A percentile compares a stretch with the other conserved stretches of the same genome.
phyloP scores from a whole-genome alignment of 2,329 filamentous ascomycete genomes.

The Scedosporium boydii region DNA sequence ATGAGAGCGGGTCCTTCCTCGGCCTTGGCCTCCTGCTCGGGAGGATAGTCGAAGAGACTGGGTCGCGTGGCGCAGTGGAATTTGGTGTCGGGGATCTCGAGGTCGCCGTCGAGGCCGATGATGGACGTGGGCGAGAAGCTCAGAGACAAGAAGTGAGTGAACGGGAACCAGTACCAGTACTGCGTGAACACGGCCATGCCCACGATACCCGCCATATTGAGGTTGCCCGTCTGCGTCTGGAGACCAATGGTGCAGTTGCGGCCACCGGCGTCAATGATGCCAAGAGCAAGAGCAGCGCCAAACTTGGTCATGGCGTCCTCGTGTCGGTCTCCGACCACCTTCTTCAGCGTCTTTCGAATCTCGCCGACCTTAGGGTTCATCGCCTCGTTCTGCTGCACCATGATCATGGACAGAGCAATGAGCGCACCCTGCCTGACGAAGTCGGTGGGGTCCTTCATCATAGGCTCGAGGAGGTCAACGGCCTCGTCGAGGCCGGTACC shows the following conservation, averaged over 20 bases:
- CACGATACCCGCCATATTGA: constrained; percentile 97
- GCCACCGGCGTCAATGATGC: constrained; percentile 95
- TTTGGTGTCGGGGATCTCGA: constrained; percentile 89
- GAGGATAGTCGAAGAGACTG: constrained; percentile 95
- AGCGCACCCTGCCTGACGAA: constrained; percentile 95
- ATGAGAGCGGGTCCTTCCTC: constrained; percentile 91
- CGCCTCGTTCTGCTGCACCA: constrained; percentile 97
- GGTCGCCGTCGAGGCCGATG: constrained; percentile 86
- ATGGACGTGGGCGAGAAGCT: constrained; percentile 96
- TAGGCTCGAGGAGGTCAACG: constrained; percentile 91
- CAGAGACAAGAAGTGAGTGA: constrained; percentile 92
- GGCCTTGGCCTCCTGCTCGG: constrained; percentile 88
- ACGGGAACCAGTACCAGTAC: constrained; percentile 99
- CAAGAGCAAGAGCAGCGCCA: constrained; percentile 83
- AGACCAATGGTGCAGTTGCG: constrained; percentile 97
- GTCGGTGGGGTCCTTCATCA: constrained; percentile 98
- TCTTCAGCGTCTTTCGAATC: constrained; percentile 87
- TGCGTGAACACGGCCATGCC: constrained; percentile 98
- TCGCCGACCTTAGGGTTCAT: constrained; percentile 95
- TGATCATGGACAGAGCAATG: constrained; percentile 92
- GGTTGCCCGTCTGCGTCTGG: constrained; percentile 94
- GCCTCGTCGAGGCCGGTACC: constrained; percentile 94
- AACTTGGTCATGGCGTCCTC: constrained; percentile 99
- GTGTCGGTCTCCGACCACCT: constrained; percentile 87
- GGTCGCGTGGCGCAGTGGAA: constrained; percentile 92